A percentile compares a stretch with the other conserved stretches of the same genome.
Evolutionary conservation across 2,329 filamentous ascomycete genomes (phyloP).

Genomic region (Epichloe hybrida): DNA sequence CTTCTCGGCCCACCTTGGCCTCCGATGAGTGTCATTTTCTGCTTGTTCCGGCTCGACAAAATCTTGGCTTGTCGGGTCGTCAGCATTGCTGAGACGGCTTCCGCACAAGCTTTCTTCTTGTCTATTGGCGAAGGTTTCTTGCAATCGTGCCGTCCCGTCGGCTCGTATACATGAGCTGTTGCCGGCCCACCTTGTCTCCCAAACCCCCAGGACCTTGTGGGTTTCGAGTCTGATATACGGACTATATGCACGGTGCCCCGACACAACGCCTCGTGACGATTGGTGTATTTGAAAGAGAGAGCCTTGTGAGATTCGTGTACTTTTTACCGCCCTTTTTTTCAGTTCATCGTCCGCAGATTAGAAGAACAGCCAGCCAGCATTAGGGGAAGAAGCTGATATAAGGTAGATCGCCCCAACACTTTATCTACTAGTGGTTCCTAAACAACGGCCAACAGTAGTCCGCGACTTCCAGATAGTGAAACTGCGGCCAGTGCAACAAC

Average conservation of each 20-base stretch:
- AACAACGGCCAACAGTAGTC: not conserved
- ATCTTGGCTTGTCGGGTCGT: not conserved
- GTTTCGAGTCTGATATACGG: not conserved
- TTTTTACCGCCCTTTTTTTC: not conserved
- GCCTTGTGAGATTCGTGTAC: not conserved
- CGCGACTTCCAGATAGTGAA: not conserved
- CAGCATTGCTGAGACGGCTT: not conserved
- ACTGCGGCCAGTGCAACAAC: not conserved
- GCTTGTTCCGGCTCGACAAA: not conserved
- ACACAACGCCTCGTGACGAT: not conserved
- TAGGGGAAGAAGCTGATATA: not conserved
- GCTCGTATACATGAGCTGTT: not conserved
- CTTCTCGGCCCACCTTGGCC: not conserved
- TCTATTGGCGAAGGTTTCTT: not conserved
- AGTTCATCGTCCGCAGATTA: not conserved
- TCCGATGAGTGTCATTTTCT: not conserved
- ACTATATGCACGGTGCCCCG: not conserved
- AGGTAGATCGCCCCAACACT: not conserved
- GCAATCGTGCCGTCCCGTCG: not conserved
- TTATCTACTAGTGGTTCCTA: not conserved
- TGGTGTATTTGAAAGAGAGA: not conserved
- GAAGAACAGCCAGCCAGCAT: not conserved
- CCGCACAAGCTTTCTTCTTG: not conserved
- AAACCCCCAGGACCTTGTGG: not conserved
- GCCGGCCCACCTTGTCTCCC: not conserved